Conservation (phyloP, 2,329 filamentous ascomycete species). For the Lachnellula arida region DNA sequence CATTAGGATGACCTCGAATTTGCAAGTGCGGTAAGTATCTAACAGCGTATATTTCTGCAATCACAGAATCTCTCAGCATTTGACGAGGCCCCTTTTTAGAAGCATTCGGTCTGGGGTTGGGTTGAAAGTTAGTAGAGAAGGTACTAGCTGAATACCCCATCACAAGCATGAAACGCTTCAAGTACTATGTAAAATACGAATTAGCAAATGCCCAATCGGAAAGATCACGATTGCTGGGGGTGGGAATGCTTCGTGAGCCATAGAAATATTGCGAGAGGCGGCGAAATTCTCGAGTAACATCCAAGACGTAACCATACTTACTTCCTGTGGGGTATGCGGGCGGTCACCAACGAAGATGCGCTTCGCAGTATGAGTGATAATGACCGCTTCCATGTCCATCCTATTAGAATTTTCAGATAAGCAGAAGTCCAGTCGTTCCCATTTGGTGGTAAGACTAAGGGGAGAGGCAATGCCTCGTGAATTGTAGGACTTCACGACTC, state of each 20-base stretch:
- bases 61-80: neutral
- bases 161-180: constrained; percentile 2
- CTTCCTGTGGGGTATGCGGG: neutral
- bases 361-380: neutral
- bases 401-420: neutral
- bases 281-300: too few species aligned
- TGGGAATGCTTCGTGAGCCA: too few species aligned
- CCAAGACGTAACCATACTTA: neutral
- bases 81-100: neutral
- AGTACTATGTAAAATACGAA: neutral
- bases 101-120: neutral
- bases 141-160: neutral
- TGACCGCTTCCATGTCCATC: constrained; percentile 2
- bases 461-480: neutral
- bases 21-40: neutral
- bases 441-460: neutral
- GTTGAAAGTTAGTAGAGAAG: neutral
- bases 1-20: neutral
- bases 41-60: neutral
- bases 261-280: too few species aligned
- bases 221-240: neutral
- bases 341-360: neutral
- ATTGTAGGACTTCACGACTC: neutral
- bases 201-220: neutral
- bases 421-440: neutral